A percentile compares a stretch with the other conserved stretches of the same genome.
phyloP scores from a whole-genome alignment of 495 filamentous ascomycete genomes.

The Astrothelium macrocarpum region DNA sequence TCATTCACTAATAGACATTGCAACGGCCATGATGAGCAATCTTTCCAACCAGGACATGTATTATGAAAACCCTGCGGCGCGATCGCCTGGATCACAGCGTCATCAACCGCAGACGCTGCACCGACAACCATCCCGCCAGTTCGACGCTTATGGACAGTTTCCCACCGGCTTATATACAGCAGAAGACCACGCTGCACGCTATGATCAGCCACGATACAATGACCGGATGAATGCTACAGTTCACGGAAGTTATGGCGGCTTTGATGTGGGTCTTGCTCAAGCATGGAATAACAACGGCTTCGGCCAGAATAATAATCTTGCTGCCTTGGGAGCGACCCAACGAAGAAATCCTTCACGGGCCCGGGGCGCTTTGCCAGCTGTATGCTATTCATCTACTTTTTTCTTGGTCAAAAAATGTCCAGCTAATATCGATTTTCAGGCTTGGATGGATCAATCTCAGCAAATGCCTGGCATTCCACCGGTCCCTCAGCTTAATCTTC shows the following conservation, averaged over 20 bases:
- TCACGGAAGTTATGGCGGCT: conserved; percentile 41
- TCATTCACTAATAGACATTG: conserved; percentile 4
- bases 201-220: conserved; percentile 46
- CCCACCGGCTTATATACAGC: conserved; percentile 49
- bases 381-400: conserved; percentile 25
- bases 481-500: conserved; percentile 22
- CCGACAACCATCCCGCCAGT: conserved; percentile 20
- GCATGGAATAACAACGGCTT: conserved; percentile 53
- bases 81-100: conserved; percentile 20
- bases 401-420: conserved; percentile 19
- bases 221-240: conserved; percentile 47
- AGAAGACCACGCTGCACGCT: conserved; percentile 53
- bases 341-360: conserved; percentile 45
- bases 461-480: conserved; percentile 39
- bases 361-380: conserved; percentile 48
- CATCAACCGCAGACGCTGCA: conserved; percentile 17
- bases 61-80: conserved; percentile 17
- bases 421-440: conserved; percentile 16
- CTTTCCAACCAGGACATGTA: conserved; percentile 22
- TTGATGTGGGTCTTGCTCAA: conserved; percentile 53
- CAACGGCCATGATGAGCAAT: conserved; percentile 9
- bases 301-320: conserved; percentile 38
- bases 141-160: conserved; percentile 47
- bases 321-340: conserved; percentile 45
- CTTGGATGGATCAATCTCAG: conserved; percentile 52